A percentile compares a stretch with the other conserved stretches of the same genome.
Evolutionary conservation across 2,329 filamentous ascomycete species (phyloP).

Genomic region (Colletotrichum costaricense): DNA sequence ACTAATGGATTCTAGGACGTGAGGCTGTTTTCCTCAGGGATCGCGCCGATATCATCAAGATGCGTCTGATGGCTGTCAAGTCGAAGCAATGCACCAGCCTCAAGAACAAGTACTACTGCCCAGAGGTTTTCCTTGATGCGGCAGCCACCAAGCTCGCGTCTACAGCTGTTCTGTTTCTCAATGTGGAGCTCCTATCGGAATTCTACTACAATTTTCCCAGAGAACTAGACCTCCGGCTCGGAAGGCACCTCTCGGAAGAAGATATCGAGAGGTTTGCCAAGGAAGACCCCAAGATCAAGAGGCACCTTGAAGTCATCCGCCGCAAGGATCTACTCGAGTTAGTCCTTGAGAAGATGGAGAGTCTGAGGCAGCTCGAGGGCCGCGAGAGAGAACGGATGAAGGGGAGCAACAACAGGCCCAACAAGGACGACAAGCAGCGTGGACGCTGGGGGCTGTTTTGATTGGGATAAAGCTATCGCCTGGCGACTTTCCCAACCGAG

Average conservation of each 20-base stretch:
- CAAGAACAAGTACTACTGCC: constrained; percentile 96
- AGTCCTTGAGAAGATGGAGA: constrained; percentile 96
- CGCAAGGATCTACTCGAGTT: constrained; percentile 94
- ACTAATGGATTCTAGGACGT: constrained; percentile 70
- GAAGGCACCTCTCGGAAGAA: constrained; percentile 79
- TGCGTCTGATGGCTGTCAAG: constrained; percentile 88
- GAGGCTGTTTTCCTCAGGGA: constrained; percentile 96
- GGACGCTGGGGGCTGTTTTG: constrained; percentile 64
- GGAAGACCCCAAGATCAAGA: constrained; percentile 89
- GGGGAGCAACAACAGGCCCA: constrained; percentile 42
- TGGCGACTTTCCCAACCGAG: neutral
- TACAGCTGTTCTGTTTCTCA: constrained; percentile 95
- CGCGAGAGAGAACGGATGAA: constrained; percentile 68
- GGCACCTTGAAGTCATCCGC: constrained; percentile 91
- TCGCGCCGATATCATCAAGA: constrained; percentile 87
- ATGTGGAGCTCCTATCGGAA: constrained; percentile 95
- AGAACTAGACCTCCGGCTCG: constrained; percentile 88
- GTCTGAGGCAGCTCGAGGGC: constrained; percentile 84
- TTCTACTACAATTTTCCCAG: constrained; percentile 98
- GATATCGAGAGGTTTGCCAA: constrained; percentile 92
- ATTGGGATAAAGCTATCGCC: constrained; percentile 17
- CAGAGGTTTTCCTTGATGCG: constrained; percentile 97
- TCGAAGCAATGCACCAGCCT: constrained; percentile 87
- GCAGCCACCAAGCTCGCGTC: constrained; percentile 94
- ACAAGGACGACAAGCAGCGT: constrained; percentile 55